Conservation (phyloP, 441 rosid genomes). For the Pelargonium cotyledonis region DNA sequence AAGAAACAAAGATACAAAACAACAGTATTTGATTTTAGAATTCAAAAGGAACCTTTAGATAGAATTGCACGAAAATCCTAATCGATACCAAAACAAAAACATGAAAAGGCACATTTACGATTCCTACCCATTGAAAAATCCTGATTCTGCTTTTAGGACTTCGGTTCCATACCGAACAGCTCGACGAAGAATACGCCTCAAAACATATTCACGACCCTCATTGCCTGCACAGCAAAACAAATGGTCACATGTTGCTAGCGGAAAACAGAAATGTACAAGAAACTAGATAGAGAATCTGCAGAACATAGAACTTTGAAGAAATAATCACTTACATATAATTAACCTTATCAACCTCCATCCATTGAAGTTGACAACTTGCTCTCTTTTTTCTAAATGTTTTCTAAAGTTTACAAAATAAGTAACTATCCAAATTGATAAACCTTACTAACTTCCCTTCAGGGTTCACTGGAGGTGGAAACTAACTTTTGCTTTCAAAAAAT, state of each 20-base stretch:
- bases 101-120: slow-evolving; percentile 5
- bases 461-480: neutral
- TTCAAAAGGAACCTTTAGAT: neutral
- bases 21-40: neutral
- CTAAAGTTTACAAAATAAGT: neutral
- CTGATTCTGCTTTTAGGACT: slow-evolving; percentile 83
- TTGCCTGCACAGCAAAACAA: slow-evolving; percentile 49
- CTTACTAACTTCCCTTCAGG: neutral
- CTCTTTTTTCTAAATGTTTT: neutral
- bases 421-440: neutral
- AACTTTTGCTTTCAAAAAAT: neutral
- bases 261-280: neutral
- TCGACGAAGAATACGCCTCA: slow-evolving; percentile 96
- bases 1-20: slow-evolving; percentile 13
- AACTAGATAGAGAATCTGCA: neutral
- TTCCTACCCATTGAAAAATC: slow-evolving; percentile 84
- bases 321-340: neutral
- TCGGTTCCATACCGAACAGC: slow-evolving; percentile 95
- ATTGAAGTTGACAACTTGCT: neutral
- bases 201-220: slow-evolving; percentile 95
- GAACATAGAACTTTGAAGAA: neutral
- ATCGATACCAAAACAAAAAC: neutral
- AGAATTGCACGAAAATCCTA: neutral
- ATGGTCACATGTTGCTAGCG: slow-evolving; percentile 13
- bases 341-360: neutral